Percentiles rank a stretch among this genome's conserved stretches.
Evolutionary conservation across 805 yeast genomes (phyloP).

Genomic region (Yarrowia sp.): DNA sequence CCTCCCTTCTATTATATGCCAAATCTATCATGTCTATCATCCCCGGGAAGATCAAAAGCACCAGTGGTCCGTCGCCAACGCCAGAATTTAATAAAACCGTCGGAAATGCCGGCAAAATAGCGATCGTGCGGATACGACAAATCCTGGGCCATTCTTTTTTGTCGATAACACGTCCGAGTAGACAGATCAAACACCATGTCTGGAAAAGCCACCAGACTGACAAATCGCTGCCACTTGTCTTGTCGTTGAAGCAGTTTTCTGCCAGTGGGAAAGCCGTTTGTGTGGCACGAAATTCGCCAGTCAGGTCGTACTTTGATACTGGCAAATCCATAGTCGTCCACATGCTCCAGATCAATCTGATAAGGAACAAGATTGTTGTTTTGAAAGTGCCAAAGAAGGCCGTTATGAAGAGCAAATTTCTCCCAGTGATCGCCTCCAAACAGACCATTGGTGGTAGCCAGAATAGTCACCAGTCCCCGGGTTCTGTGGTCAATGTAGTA

Average conservation of each 20-base stretch:
- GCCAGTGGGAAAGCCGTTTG: neutral
- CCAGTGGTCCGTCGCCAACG: neutral
- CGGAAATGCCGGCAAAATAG: neutral
- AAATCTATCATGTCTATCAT: no score
- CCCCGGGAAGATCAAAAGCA: neutral
- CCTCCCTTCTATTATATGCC: neutral
- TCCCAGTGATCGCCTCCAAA: constrained; percentile 10
- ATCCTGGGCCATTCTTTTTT: neutral
- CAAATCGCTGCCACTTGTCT: neutral
- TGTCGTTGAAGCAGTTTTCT: neutral
- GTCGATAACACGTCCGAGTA: neutral
- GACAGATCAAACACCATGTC: neutral
- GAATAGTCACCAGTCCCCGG: neutral
- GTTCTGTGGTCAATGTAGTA: neutral
- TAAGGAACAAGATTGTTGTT: neutral
- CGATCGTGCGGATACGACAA: neutral
- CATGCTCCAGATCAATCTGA: neutral
- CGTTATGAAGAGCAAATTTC: neutral
- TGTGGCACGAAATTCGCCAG: neutral
- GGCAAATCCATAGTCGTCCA: neutral
- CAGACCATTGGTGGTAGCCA: neutral
- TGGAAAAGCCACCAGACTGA: neutral
- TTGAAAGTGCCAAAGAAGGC: neutral
- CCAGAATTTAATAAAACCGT: neutral
- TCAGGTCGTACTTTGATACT: neutral